Evolutionary conservation across 345 rosid species (phyloP).

Genomic region (Arabidopsis suecica): DNA sequence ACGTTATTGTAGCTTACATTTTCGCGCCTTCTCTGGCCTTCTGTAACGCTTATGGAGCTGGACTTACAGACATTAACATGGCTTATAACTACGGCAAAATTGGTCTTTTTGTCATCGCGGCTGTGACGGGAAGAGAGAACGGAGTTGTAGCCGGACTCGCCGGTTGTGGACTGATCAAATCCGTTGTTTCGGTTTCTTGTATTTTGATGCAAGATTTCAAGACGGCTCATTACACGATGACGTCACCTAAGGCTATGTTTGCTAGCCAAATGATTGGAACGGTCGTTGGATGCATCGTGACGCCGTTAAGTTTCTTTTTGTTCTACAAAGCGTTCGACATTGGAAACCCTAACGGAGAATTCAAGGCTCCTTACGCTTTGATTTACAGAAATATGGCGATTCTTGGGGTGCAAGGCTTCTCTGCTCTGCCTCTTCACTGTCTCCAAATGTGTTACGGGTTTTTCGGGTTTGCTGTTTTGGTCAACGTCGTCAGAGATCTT

Average conservation of each 20-base stretch:
- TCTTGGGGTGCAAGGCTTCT: conserved; percentile 52
- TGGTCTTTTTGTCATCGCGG: conserved; percentile 81
- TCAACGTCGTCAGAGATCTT: conserved; percentile 69
- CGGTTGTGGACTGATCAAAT: conserved; percentile 89
- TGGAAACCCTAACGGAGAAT: conserved; percentile 90
- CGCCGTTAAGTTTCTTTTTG: conserved; percentile 88
- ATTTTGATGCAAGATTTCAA: conserved; percentile 94
- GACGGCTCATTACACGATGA: conserved; percentile 78
- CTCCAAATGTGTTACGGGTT: conserved; percentile 62
- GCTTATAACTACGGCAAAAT: conserved; percentile 96
- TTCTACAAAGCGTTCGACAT: conserved; percentile 89
- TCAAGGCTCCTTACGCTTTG: conserved; percentile 88
- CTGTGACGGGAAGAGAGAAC: conserved; percentile 71
- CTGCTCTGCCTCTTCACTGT: conserved; percentile 50
- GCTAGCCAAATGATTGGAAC: conserved; percentile 83
- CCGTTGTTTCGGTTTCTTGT: conserved; percentile 89
- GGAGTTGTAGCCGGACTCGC: conserved; percentile 88
- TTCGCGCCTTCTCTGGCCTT: conserved; percentile 89
- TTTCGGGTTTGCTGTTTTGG: conserved; percentile 72
- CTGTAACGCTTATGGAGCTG: conserved; percentile 96
- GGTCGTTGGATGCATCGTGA: conserved; percentile 64
- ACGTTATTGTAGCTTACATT: conserved; percentile 70
- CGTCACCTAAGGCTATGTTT: conserved; percentile 94
- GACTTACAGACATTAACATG: conserved; percentile 97
- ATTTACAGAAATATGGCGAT: conserved; percentile 73